Conservation (phyloP, 352 stramenopile species). For the Globisporangium emineosum region DNA sequence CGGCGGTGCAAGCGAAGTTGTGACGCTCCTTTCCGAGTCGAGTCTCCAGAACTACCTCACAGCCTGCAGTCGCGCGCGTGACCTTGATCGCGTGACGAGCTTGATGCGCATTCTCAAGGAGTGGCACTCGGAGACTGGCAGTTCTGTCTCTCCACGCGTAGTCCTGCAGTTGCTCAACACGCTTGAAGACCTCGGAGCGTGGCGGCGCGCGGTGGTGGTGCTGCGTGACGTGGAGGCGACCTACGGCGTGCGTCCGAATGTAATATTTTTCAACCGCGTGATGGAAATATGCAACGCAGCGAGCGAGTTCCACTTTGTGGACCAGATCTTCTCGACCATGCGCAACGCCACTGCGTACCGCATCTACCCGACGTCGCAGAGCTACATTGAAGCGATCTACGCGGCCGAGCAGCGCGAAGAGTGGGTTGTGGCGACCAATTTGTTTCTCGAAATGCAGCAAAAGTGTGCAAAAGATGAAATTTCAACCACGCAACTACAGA, state of each 20-base stretch:
- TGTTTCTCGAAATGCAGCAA: slow-evolving; percentile 77
- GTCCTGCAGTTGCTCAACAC: slow-evolving; percentile 46
- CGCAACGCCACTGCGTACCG: slow-evolving; percentile 42
- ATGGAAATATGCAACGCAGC: slow-evolving; percentile 71
- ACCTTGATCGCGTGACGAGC: slow-evolving; percentile 35
- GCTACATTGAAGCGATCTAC: slow-evolving; percentile 76
- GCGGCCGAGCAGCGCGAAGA: slow-evolving; percentile 60
- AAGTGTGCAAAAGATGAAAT: slow-evolving; percentile 53
- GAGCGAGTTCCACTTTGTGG: slow-evolving; percentile 41
- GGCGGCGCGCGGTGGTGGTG: slow-evolving; percentile 42
- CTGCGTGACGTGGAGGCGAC: slow-evolving; percentile 36
- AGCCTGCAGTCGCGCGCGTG: slow-evolving; percentile 26
- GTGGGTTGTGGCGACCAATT: slow-evolving; percentile 61
- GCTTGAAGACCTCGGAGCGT: slow-evolving; percentile 43
- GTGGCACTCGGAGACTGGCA: slow-evolving; percentile 25
- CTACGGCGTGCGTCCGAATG: slow-evolving; percentile 45
- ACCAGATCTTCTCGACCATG: slow-evolving; percentile 74
- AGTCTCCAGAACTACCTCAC: slow-evolving; percentile 41
- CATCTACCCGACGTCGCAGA: slow-evolving; percentile 45
- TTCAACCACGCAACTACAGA: slow-evolving; percentile 38
- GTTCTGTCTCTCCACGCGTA: slow-evolving; percentile 22
- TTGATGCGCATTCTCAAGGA: slow-evolving; percentile 32
- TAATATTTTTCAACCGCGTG: slow-evolving; percentile 44
- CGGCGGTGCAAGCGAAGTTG: slow-evolving; percentile 3
- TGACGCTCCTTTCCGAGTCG: slow-evolving; percentile 26